A percentile compares a stretch with the other conserved stretches of the same genome.
These are phyloP conservation scores for Avena eriantha DNA, from an alignment of 176 grass and related monocot species.

Conservation along the genomic window DNA sequence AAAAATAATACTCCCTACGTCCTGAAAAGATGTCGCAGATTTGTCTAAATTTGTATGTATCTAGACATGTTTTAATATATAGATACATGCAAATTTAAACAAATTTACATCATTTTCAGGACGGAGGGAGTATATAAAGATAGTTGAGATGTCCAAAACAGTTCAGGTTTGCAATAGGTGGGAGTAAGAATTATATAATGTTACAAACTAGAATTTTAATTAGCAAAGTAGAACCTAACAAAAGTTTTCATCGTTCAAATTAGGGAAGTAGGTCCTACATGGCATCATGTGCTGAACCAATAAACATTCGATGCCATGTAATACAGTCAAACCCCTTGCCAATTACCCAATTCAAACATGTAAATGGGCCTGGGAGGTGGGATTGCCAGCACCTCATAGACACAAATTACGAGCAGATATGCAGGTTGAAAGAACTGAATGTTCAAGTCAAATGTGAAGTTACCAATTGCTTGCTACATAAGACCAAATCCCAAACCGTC, in stretches of 20 bases:
- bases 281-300: background rate
- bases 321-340: background rate
- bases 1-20: background rate
- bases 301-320: background rate
- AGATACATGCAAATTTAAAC: too few relatives aligned
- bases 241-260: background rate
- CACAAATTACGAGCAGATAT: background rate
- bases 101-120: too few relatives aligned
- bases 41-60: too few relatives aligned
- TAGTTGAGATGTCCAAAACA: background rate
- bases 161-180: background rate
- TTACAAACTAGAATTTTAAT: constrained; percentile 15
- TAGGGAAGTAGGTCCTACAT: background rate
- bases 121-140: background rate
- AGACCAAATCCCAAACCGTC: background rate
- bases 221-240: constrained; percentile 17
- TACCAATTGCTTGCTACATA: background rate
- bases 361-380: background rate
- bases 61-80: too few relatives aligned
- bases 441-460: constrained; percentile 35
- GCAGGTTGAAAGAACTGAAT: background rate
- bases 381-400: constrained; percentile 7
- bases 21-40: too few relatives aligned
- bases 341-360: constrained; percentile 23
- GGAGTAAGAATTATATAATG: constrained; percentile 12